A percentile compares a stretch with the other conserved stretches of the same genome.
Evolutionary conservation across 495 filamentous ascomycete species (phyloP).

Genomic region (Talaromyces adpressus): DNA sequence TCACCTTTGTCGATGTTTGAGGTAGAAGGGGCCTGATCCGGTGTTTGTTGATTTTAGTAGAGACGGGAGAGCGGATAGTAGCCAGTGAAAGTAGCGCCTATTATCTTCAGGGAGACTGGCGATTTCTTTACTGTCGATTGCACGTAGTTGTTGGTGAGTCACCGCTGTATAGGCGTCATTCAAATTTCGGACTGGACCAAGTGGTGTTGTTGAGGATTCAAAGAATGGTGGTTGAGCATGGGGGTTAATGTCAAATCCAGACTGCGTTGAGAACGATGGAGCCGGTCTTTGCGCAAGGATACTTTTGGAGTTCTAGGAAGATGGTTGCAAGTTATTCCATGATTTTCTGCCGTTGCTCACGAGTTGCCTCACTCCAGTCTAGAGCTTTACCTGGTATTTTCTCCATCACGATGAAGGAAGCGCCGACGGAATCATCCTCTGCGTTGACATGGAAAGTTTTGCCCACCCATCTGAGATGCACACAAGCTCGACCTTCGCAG

Average conservation of each 20-base stretch:
- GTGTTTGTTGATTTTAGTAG: background rate
- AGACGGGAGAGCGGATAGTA: conserved; percentile 12
- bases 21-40: conserved; percentile 21
- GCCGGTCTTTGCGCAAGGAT: conserved; percentile 19
- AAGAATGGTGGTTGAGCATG: conserved; percentile 16
- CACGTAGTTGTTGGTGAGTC: conserved; percentile 8
- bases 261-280: conserved; percentile 12
- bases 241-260: background rate
- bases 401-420: conserved; percentile 28
- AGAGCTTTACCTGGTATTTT: conserved; percentile 25
- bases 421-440: conserved; percentile 18
- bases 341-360: conserved; percentile 20
- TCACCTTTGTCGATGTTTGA: conserved; percentile 37
- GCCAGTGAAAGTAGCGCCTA: conserved; percentile 11
- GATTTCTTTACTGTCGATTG: conserved; percentile 19
- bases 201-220: conserved; percentile 5
- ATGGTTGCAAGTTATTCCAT: conserved; percentile 27
- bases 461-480: no score
- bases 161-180: conserved; percentile 4
- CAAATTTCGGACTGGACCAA: conserved; percentile 16
- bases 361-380: conserved; percentile 16
- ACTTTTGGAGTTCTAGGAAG: conserved; percentile 24
- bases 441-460: no score
- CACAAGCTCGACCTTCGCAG: no score
- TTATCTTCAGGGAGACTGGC: conserved; percentile 5